A percentile compares a stretch with the other conserved stretches of the same genome.
These are phyloP conservation scores for Aspergillus diversus DNA, from an alignment of 495 filamentous ascomycete genomes.

Conservation along the genomic window DNA sequence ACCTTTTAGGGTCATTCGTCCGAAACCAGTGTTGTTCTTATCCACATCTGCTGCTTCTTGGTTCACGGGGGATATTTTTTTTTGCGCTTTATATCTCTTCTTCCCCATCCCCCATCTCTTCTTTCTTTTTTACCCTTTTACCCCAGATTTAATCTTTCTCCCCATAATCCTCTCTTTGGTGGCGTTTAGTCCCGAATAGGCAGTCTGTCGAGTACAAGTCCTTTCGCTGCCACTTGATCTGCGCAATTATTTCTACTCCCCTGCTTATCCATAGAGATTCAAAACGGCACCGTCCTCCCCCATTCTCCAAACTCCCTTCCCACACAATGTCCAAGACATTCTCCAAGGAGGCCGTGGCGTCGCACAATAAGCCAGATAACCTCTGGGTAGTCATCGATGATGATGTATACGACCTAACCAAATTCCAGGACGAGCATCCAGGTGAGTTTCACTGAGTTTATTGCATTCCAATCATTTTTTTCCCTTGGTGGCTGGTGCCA, in stretches of 20 bases:
- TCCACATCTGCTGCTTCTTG: neutral
- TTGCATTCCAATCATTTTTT: neutral
- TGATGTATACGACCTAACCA: slow-evolving; percentile 95
- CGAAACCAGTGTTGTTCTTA: slow-evolving; percentile 1
- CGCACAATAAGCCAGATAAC: slow-evolving; percentile 84
- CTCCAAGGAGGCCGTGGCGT: slow-evolving; percentile 79
- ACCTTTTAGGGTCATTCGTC: neutral
- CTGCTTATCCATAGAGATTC: neutral
- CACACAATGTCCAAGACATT: slow-evolving; percentile 85
- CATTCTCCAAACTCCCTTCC: neutral
- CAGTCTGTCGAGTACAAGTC: neutral
- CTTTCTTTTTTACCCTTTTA: slow-evolving; percentile 13
- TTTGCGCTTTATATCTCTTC: slow-evolving; percentile 28
- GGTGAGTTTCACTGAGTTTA: slow-evolving; percentile 44
- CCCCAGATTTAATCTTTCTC: slow-evolving; percentile 10
- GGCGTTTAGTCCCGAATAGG: neutral
- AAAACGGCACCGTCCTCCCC: neutral
- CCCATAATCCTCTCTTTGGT: slow-evolving; percentile 14
- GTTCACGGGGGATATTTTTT: neutral
- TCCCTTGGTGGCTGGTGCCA: neutral
- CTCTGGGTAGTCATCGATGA: slow-evolving; percentile 92
- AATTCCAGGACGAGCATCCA: slow-evolving; percentile 92
- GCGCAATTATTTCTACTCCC: neutral
- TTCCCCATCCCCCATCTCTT: slow-evolving; percentile 15
- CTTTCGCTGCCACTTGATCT: neutral